phyloP scores from a whole-genome alignment of 331 rosid species.

The Spiraea crenata region DNA sequence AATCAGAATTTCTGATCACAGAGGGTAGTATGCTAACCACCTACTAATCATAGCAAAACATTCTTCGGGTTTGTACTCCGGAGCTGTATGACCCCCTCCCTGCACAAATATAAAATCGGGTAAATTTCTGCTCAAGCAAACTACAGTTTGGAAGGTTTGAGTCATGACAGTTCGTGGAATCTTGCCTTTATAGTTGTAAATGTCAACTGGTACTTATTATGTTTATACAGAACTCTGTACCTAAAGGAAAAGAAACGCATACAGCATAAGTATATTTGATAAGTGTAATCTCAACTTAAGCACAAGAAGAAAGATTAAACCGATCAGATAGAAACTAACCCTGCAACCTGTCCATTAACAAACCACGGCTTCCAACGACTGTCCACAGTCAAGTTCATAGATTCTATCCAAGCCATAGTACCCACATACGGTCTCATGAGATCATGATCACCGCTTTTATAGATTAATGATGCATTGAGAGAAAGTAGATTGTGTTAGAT shows the following conservation, averaged over 20 bases:
- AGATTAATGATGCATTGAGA: neutral
- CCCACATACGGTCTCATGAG: neutral
- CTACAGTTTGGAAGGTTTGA: neutral
- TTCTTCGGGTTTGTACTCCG: constrained; percentile 25
- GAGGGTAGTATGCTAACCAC: constrained; percentile 20
- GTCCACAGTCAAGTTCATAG: constrained; percentile 8
- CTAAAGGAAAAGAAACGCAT: neutral
- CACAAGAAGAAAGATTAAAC: too few species aligned
- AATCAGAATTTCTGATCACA: neutral
- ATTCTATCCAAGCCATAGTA: constrained; percentile 22
- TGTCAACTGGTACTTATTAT: constrained; percentile 4
- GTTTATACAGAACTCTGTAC: constrained; percentile 7
- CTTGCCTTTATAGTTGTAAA: constrained; percentile 23
- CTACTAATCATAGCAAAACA: constrained; percentile 18
- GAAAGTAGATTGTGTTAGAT: neutral
- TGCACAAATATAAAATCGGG: neutral
- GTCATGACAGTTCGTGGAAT: constrained; percentile 11
- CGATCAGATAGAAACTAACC: neutral
- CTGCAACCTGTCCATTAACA: constrained; percentile 15
- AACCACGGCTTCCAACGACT: constrained; percentile 24
- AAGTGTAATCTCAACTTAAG: neutral
- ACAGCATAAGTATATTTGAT: neutral
- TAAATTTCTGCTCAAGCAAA: neutral
- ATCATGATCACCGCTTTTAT: constrained; percentile 24
- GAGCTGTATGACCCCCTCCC: constrained; percentile 37